Evolutionary conservation across 2,329 filamentous ascomycete species (phyloP).

Genomic region (Escovopsis weberi): DNA sequence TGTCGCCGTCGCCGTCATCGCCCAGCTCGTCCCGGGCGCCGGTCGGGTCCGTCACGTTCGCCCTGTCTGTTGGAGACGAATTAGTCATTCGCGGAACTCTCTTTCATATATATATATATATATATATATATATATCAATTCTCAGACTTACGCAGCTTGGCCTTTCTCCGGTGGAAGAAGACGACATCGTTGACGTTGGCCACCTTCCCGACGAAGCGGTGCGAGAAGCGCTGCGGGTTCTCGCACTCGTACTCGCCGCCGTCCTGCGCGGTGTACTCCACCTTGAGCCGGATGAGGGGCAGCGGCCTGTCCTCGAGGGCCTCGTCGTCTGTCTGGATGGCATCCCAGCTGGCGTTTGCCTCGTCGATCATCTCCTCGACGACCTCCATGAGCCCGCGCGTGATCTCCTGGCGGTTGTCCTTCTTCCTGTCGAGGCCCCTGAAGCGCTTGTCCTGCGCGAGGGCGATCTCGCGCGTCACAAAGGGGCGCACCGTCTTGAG

Average conservation of each 20-base stretch:
- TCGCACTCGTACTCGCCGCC: conserved; percentile 80
- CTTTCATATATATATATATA: too few relatives aligned
- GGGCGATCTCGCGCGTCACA: conserved; percentile 66
- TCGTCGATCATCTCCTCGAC: conserved; percentile 81
- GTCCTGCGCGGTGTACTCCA: conserved; percentile 77
- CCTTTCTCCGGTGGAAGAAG: conserved; percentile 83
- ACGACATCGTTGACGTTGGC: conserved; percentile 92
- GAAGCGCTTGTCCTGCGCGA: conserved; percentile 63
- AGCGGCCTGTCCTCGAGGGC: conserved; percentile 50
- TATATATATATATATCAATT: too few relatives aligned
- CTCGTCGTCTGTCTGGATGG: conserved; percentile 53
- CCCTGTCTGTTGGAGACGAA: conserved; percentile 12
- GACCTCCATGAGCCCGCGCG: conserved; percentile 56
- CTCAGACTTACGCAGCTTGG: conserved; percentile 21
- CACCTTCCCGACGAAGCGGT: conserved; percentile 77
- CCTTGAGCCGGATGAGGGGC: conserved; percentile 76
- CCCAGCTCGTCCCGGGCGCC: conserved; percentile 45
- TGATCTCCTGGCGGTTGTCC: conserved; percentile 72
- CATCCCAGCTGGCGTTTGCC: conserved; percentile 67
- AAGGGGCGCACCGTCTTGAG: conserved; percentile 86
- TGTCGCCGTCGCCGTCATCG: conserved; percentile 34
- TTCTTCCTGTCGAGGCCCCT: conserved; percentile 65
- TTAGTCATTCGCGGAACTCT: too few relatives aligned
- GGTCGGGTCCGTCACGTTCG: conserved; percentile 37
- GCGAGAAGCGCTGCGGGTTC: conserved; percentile 92